Evolutionary conservation across 2,329 filamentous ascomycete genomes (phyloP), one percentile per base, ranked within the genome.

Genomic region (Pestalotiopsis fici): DNA sequence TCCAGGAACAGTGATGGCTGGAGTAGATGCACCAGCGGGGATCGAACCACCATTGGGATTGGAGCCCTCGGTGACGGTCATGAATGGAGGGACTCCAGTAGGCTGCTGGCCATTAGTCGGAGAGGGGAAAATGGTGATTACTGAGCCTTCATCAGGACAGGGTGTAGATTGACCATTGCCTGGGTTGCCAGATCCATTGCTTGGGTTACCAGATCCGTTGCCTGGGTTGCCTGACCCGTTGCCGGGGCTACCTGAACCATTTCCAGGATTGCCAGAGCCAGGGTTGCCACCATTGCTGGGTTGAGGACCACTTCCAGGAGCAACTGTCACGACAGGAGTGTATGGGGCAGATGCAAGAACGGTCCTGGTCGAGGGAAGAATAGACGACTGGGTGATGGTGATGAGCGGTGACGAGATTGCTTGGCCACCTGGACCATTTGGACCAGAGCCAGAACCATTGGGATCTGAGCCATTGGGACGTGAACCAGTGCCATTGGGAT

Each of bases 361-460:
- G 13, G 63, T 65, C 4, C 25, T 18, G 23, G 63, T 65, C 18
- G 27, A 50, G 47, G 63, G 54, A 11, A 65, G 27, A 27, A 35
- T 59, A 11, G 63, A 57, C 6, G 27, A 2, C 21, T 65, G 63
- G 54, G 69, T 71, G 57, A 73, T 64, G 9, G 71, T 73, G 59
- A 69, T 68, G 23, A 69, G 69, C 37, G 67, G 67, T 9, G 57
- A 60, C 37, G 71, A 69, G 7, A 65, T 64, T 18, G 67, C 59
- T 27, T 71, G 67, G 4, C 69, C 71, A 15, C 70, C 71, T 59
- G 64, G 43, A 25, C 59, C 65, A 35, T 43, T 57, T 25, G 59
- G 37, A 21, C 59, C 65, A 21, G 56, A 31, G 50, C 23, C 28
- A 18, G 35, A 25, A 18, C 27, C 27, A n/a, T 56, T 56, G 25